phyloP scores from a whole-genome alignment of 352 stramenopile genomes.

The Thraustotheca clavata region DNA sequence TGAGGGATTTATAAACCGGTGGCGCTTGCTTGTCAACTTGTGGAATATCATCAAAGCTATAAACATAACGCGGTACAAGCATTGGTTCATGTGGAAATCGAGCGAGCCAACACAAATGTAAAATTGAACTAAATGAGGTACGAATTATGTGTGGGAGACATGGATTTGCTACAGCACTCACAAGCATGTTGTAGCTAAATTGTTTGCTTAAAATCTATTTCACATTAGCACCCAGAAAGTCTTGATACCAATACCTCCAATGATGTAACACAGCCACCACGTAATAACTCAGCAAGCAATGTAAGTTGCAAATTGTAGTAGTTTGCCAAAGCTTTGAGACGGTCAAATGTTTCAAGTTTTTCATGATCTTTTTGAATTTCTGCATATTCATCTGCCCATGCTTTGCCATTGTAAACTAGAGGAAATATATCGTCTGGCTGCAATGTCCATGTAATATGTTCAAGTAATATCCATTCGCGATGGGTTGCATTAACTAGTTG shows the following conservation, averaged over 20 bases:
- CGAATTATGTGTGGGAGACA: conserved; percentile 14
- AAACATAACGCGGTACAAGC: conserved; percentile 15
- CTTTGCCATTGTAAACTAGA: conserved; percentile 18
- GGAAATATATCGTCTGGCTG: conserved; percentile 21
- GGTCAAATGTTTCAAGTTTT: conserved; percentile 15
- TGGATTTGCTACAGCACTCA: conserved; percentile 15
- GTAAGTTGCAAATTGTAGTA: conserved; percentile 20
- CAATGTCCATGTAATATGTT: conserved; percentile 15
- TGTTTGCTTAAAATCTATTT: conserved; percentile 13
- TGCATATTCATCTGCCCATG: conserved; percentile 10
- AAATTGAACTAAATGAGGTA: conserved; percentile 16
- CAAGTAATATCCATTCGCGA: conserved; percentile 16
- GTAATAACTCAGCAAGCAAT: conserved; percentile 17
- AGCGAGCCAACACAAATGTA: conserved; percentile 17
- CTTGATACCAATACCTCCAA: too few species aligned
- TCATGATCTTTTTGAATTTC: conserved; percentile 7
- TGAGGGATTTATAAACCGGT: not conserved
- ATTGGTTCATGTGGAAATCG: conserved; percentile 17
- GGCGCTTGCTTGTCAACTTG: conserved; percentile 1
- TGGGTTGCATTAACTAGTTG: not conserved
- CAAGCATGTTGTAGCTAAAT: conserved; percentile 22
- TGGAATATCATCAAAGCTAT: conserved; percentile 16
- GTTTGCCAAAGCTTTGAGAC: conserved; percentile 12
- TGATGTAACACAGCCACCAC: conserved; percentile 9
- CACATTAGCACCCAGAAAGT: too few species aligned